Conservation (phyloP, 257 asterid species). For the Lantana camara region DNA sequence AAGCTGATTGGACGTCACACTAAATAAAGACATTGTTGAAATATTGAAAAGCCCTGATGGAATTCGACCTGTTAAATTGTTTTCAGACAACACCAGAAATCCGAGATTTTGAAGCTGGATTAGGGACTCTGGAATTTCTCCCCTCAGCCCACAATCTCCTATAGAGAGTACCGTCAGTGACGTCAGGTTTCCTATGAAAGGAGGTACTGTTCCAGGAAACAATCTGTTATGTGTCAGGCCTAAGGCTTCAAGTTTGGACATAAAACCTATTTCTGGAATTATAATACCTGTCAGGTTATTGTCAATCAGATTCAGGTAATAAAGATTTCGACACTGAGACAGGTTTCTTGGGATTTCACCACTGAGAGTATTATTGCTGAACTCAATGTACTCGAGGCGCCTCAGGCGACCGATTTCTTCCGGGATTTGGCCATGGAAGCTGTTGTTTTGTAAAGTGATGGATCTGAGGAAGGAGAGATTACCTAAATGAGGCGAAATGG, state of each 20-base stretch:
- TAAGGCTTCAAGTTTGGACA: conserved; percentile 26
- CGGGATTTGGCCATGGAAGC: conserved; percentile 33
- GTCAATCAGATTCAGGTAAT: conserved; percentile 20
- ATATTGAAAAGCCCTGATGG: conserved; percentile 34
- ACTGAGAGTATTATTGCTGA: conserved; percentile 35
- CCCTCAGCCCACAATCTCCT: conserved; percentile 24
- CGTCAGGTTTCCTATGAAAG: conserved; percentile 37
- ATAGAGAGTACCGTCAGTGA: conserved; percentile 13
- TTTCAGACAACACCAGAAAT: conserved; percentile 12
- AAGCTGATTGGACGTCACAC: conserved; percentile 21
- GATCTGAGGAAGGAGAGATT: conserved; percentile 41
- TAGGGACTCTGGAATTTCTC: conserved; percentile 35
- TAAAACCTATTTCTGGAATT: conserved; percentile 27
- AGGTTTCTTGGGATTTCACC: conserved; percentile 41
- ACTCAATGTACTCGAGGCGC: conserved; percentile 15
- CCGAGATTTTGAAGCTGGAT: conserved; percentile 26
- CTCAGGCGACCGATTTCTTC: conserved; percentile 32
- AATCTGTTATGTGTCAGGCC: conserved; percentile 28
- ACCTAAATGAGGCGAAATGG: conserved; percentile 39
- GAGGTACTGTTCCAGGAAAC: conserved; percentile 37
- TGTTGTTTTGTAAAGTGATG: conserved; percentile 30
- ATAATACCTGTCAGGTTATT: conserved; percentile 32
- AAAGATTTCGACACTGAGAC: conserved; percentile 29
- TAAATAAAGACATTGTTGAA: conserved; percentile 26
- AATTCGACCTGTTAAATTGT: conserved; percentile 29